Base-by-base conservation (phyloP, 805 yeast species). In the Wickerhamomyces mucosus region DNA sequence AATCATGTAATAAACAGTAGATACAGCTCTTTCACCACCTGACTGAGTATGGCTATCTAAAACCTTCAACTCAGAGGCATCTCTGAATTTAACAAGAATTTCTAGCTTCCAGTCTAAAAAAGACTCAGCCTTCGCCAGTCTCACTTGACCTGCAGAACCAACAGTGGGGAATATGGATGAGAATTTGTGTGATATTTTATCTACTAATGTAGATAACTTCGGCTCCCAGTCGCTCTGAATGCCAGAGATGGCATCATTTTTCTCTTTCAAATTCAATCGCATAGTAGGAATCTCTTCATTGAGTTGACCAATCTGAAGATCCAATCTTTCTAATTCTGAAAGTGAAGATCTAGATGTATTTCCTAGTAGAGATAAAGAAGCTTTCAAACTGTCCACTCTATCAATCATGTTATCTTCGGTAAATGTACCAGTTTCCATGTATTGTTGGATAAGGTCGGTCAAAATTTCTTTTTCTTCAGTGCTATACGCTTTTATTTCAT, bases 21-120 rank as follows among this genome's bases (percentile, higher is more conserved):
- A 78, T 0, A 92, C 95, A 1, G 97, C 94, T 48, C 95, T 72
- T 55, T 92, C 99, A 31, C 99, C 99, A 35, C 99, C 99, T 1
- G 96, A 84, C 53, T 92, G 98, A 3, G 89, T 74, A 36, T 80
- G 85, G n/a, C 84, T 74, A 46, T 84, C 88, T 29, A 92, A 63
- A 14, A 72, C 70, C 40, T 76, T 75, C 37, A 81, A 53, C n/a
- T 67, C 75, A 12, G 86, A 75, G 29, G 67, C 72, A 41, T 80
- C 85, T 48, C 98, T 68, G 53, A 92, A 92, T 39, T 84, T 76
- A 7, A 92, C 97, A 53, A 75, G 52, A 27, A 94, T 83, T 37
- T 82, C 81, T 31, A 92, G 58, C 44, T 74, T 72, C 98, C 98
- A 92, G 30, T 84, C 77, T 14, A 67, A 60, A 48, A 60, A 84